Evolutionary conservation across 768 basidiomycete genomes (phyloP).

Genomic region (Lactifluus echinatus): DNA sequence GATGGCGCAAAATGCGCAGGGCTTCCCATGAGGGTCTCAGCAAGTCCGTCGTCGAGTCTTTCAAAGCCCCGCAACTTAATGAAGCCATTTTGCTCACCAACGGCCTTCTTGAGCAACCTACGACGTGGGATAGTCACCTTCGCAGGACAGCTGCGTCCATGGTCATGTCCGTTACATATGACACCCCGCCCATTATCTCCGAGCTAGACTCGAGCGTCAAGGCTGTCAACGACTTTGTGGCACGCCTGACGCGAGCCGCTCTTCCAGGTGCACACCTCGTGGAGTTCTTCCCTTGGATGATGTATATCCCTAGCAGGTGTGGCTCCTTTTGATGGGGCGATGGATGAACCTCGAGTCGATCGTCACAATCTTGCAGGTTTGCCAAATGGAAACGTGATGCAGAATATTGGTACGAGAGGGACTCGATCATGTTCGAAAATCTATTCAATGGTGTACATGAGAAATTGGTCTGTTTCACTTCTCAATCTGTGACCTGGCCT

Average conservation of each 20-base stretch:
- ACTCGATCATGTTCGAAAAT: constrained; percentile 14
- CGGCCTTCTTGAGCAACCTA: constrained; percentile 6
- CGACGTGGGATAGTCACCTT: constrained; percentile 12
- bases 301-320: constrained; percentile 13
- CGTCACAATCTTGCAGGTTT: neutral
- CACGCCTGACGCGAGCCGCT: constrained; percentile 10
- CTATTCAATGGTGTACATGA: constrained; percentile 10
- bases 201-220: constrained; percentile 10
- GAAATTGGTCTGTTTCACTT: constrained; percentile 2
- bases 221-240: constrained; percentile 15
- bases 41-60: constrained; percentile 1
- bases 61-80: neutral
- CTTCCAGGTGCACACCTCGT: constrained; percentile 18
- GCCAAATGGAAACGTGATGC: constrained; percentile 22
- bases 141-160: constrained; percentile 15
- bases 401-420: constrained; percentile 16
- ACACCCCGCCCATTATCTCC: constrained; percentile 6
- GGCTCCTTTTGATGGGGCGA: neutral
- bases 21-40: constrained; percentile 15
- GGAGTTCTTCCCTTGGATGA: constrained; percentile 21
- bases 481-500: neutral
- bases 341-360: neutral
- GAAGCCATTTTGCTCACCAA: constrained; percentile 15
- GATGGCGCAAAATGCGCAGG: constrained; percentile 19
- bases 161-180: constrained; percentile 16